Base-by-base conservation (phyloP, 768 basidiomycete genomes). In the Agrocybe praecox region DNA sequence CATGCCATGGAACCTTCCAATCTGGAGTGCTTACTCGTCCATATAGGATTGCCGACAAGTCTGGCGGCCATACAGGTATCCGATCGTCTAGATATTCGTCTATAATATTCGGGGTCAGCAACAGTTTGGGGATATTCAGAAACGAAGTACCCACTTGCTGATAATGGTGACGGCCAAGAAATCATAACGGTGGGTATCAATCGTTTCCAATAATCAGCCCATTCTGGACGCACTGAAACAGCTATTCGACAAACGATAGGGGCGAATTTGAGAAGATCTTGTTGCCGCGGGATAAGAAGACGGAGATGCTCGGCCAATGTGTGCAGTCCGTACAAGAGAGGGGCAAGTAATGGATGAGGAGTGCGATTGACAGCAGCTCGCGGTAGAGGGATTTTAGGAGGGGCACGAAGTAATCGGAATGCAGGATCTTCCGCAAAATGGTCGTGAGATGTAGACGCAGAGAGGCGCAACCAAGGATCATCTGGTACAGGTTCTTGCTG, bases 191-290 rank as follows among this genome's bases (percentile, higher is more conserved):
- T 80, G 3, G 93, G 90, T 62, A 86, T 85, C 42, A 93, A 73
- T 12, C 94, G 82, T 65, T 89, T 88, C 95, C 94, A 96, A 67
- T 95, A 95, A 71, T 97, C 94, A 6, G 84, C 84, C 95, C 94
- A 96, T 66, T 94, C 94, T 0, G 87, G 85, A 18, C 90, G 83
- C 15, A 92, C 80, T 14, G 83, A 74, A 21, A 80, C 66, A 52
- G 88, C 86, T 55, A 90, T 69, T 5, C 77, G 76, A 66, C 88
- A 89, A 26, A 92, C 80, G 26, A 90, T 61, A 8, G 85, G 83
- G 9, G 80, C 86, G 10, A 95, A 73, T 50, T 75, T 71, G 42
- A 80, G 63, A 34, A 95, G 74, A 2, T 80, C 79, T 43, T 79
- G 72, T 46, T 87, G 85, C 19, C 80, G 76, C 57, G 83, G 74